These are phyloP conservation scores for Phaeotremella skinneri DNA, from an alignment of 768 basidiomycete genomes.

Conservation along the genomic window DNA sequence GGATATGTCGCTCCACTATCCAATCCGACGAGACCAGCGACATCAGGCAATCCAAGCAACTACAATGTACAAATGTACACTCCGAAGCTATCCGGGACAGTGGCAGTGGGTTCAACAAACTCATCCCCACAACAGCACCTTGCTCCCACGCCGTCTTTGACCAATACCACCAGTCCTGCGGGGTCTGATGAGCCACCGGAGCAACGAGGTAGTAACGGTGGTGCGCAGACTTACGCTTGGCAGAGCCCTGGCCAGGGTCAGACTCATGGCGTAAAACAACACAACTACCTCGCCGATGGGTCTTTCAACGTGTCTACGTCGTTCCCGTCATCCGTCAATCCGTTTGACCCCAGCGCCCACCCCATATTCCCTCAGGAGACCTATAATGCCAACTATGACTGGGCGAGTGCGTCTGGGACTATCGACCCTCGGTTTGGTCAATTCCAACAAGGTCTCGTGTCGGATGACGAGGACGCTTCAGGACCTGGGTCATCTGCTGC, in stretches of 20 bases:
- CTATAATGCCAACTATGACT: constrained; percentile 7
- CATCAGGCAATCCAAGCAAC: background rate
- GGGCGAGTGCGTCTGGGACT: constrained; percentile 5
- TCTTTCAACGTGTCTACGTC: constrained; percentile 2
- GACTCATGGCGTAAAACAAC: background rate
- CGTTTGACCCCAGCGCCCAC: background rate
- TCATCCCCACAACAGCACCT: constrained; percentile 14
- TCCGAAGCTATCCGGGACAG: background rate
- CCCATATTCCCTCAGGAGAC: constrained; percentile 3
- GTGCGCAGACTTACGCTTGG: background rate
- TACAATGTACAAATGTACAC: background rate
- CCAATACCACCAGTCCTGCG: constrained; percentile 34
- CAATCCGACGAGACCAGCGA: background rate
- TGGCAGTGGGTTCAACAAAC: background rate
- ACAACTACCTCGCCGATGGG: constrained; percentile 7
- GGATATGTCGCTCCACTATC: background rate
- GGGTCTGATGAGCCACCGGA: constrained; percentile 29
- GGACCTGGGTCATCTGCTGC: constrained; percentile 12
- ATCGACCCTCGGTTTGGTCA: constrained; percentile 21
- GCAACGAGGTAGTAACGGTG: constrained; percentile 15
- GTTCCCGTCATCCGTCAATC: background rate
- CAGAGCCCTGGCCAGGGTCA: constrained; percentile 4
- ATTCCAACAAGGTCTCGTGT: constrained; percentile 6
- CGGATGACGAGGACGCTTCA: constrained; percentile 12
- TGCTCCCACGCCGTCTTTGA: constrained; percentile 37